Percentiles rank a stretch among this genome's conserved stretches.
Evolutionary conservation across 176 grass and related monocot genomes (phyloP).

Genomic region (Pontederia crassipes): DNA sequence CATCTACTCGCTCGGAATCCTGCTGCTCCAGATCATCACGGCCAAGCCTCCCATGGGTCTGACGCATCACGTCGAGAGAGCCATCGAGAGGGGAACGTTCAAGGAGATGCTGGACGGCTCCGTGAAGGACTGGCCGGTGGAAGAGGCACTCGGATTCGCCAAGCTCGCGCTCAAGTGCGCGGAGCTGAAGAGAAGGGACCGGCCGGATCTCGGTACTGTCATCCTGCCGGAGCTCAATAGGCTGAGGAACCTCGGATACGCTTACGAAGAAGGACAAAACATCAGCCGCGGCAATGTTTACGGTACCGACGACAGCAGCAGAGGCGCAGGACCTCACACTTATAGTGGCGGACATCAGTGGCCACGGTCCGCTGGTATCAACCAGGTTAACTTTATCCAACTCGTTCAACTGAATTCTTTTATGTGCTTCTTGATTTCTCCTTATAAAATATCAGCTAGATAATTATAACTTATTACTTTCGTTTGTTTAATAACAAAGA

Average conservation of each 20-base stretch:
- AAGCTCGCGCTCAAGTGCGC: conserved; percentile 80
- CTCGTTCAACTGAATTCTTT: no score
- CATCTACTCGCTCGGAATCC: conserved; percentile 84
- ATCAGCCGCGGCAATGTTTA: neutral
- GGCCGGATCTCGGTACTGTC: conserved; percentile 71
- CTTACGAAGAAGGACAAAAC: conserved; percentile 25
- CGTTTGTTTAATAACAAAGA: no score
- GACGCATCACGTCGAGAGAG: conserved; percentile 72
- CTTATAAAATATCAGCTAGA: no score
- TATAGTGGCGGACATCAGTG: no score
- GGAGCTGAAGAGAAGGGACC: conserved; percentile 64
- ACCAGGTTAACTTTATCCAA: no score
- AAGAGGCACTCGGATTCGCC: conserved; percentile 52
- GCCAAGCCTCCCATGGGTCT: conserved; percentile 78
- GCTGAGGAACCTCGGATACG: conserved; percentile 70
- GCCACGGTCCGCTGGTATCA: no score
- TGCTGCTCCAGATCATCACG: conserved; percentile 82
- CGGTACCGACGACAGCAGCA: neutral
- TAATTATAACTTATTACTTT: no score
- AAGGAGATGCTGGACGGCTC: conserved; percentile 55
- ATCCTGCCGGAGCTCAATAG: conserved; percentile 77
- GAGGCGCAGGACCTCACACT: neutral
- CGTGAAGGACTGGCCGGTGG: conserved; percentile 74
- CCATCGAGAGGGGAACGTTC: conserved; percentile 62
- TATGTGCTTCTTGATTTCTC: no score